Base-by-base conservation (phyloP, 2,329 filamentous ascomycete genomes). In the Dactylellina cionopaga region DNA sequence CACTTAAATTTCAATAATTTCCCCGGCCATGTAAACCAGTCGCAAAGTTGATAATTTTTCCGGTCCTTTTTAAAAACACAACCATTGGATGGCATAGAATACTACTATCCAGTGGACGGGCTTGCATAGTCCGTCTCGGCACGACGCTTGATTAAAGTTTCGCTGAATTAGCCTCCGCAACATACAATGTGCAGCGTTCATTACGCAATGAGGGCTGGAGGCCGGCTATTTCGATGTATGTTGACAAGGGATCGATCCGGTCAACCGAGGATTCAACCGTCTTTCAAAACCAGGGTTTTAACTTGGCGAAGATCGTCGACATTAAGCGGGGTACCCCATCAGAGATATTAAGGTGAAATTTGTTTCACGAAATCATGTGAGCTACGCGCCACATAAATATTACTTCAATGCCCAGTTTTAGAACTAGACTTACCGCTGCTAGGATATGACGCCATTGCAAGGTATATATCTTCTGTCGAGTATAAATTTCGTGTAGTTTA, bases 71-170 rank as follows among this genome's bases (percentile, higher is more conserved):
- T 27, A n/a, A 29, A 19, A 29, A 24, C 11, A 47, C 7, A 47
- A 29, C 44, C 6, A 29, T 47, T n/a, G 9, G 19, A n/a, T 47
- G 22, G 24, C 44, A n/a, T 47, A 13, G 7, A 27, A 47, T 47
- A 24, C 10, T 47, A 29, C 22, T 47, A 29, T n/a, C 22, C 7
- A 29, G 44, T 47, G 24, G 19, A 47, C 44, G 44, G 44, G 44
- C 24, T 47, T 47, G 44, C 44, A 47, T n/a, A 25, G 44, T 47
- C 44, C 44, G 44, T 47, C 44, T 47, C 5, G 44, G 44, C 22
- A 27, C n/a, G 41, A 3, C 15, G 15, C 41, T 44, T 44, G 10
- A 19, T 44, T 9, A 44, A 22, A 2, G n/a, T 44, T 24, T 22
- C 41, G 41, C 41, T 44, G 41, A 44, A 44, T 44, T 44, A 44